Evolutionary conservation across 257 asterid species (phyloP).

Genomic region (Solanum boliviense): DNA sequence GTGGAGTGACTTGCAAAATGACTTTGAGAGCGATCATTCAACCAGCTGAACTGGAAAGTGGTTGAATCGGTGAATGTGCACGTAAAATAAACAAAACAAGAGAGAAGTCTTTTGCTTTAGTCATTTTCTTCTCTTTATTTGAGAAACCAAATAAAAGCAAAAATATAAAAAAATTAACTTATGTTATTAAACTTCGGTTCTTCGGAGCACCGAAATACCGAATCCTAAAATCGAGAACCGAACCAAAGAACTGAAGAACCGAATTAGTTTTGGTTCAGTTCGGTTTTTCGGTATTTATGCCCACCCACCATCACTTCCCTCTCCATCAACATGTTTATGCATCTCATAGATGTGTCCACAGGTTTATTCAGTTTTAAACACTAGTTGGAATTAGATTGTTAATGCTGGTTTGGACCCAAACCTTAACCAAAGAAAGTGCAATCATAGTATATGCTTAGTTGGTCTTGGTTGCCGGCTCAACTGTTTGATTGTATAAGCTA

Average conservation of each 20-base stretch:
- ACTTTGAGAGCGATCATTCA: slow-evolving; percentile 16
- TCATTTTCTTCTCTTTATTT: neutral
- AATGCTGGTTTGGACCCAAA: neutral
- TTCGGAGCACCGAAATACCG: neutral
- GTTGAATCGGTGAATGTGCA: neutral
- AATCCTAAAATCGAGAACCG: neutral
- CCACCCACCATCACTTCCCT: neutral
- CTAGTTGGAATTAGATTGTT: neutral
- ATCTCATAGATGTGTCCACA: neutral
- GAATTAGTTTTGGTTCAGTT: neutral
- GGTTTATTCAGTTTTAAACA: neutral
- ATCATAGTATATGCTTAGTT: neutral
- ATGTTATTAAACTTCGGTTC: neutral
- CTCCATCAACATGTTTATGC: neutral
- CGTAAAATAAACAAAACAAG: too few relatives aligned
- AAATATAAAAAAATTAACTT: too few relatives aligned
- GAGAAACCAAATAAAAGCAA: neutral
- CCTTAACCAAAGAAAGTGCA: neutral
- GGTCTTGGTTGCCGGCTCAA: neutral
- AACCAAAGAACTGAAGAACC: neutral
- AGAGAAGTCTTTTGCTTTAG: neutral
- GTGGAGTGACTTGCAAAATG: neutral
- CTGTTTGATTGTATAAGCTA: neutral
- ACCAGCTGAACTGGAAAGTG: slow-evolving; percentile 26
- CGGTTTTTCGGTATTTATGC: neutral